A percentile compares a stretch with the other conserved stretches of the same genome.
Conservation (phyloP, 2,329 filamentous ascomycete genomes). For the Diaporthe australafricana region DNA sequence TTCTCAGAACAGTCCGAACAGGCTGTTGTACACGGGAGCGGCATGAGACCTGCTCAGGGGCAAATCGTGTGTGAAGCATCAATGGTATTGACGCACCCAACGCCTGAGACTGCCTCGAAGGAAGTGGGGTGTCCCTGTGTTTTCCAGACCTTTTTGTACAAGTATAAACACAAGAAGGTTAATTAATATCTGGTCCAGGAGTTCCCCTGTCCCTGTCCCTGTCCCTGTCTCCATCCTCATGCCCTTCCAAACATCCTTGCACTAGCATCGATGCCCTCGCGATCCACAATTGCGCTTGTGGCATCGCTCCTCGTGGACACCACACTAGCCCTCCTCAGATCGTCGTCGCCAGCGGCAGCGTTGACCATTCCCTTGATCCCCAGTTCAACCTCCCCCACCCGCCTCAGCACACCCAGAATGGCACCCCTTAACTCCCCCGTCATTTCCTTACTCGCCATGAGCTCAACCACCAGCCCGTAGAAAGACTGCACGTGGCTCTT, state of each 20-base stretch:
- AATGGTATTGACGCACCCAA: constrained; percentile 4
- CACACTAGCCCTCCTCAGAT: constrained; percentile 54
- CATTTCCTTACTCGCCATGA: constrained; percentile 81
- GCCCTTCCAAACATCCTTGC: constrained; percentile 25
- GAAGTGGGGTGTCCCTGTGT: background rate
- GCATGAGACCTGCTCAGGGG: background rate
- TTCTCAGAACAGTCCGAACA: background rate
- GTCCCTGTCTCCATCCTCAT: constrained; percentile 45
- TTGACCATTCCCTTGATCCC: constrained; percentile 65
- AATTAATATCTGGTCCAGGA: constrained; percentile 14
- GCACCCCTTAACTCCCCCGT: constrained; percentile 81
- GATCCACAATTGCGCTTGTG: constrained; percentile 36
- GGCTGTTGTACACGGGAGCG: background rate
- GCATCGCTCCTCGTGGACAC: constrained; percentile 45
- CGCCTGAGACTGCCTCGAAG: background rate
- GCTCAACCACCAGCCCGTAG: constrained; percentile 85
- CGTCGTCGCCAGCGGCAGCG: constrained; percentile 38
- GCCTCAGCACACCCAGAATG: constrained; percentile 80
- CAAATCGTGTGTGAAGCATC: background rate
- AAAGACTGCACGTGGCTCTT: constrained; percentile 83
- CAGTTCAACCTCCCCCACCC: constrained; percentile 83
- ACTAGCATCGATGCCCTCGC: constrained; percentile 45
- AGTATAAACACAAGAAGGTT: constrained; percentile 30
- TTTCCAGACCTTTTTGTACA: constrained; percentile 10
- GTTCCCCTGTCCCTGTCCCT: constrained; percentile 36